Evolutionary conservation across 495 filamentous ascomycete genomes (phyloP), one percentile per base, ranked within the genome.

Genomic region (Penicillium diatomitis): DNA sequence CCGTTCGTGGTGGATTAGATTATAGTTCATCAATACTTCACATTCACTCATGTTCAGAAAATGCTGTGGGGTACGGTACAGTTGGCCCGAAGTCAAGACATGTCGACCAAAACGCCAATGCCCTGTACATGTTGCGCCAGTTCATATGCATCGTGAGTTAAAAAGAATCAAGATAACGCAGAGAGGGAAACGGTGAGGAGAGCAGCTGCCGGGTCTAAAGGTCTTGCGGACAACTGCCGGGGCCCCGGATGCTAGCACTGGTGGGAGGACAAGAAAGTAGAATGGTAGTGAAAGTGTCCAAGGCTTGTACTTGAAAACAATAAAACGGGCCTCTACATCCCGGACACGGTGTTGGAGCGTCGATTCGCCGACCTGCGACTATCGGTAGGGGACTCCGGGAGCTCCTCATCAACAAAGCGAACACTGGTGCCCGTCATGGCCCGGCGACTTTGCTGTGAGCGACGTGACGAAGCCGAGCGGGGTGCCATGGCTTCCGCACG

Each of bases 371-470:
- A 74, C 46, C 54, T 62, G 36, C 67, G 59, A 29, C 66, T 67
- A 38, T 70, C 67, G 2, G 61, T 69, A 6, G 71, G 71, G 39
- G 71, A 74, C 45, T 71, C 63, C 3, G 71, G 71, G 8, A 60
- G 54, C 27, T 71, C 69, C 36, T 72, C 65, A 38, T 72, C 70
- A 28, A 62, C 69, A 43, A 74, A 74, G 8, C 71, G 68, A 27
- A 74, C 71, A 41, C 60, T 71, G 20, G 63, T 65, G 27, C 61
- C 67, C 31, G 71, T 54, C n/a, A 69, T 57, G 51, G 61, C 64
- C 31, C 56, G 52, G 9, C 68, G 65, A 44, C 67, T 60, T 36
- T 51, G 60, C 20, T 62, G 62, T 29, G 57, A 54, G 48, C 58
- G 62, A 40, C 51, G 51, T 32, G 60, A 64, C 7, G 68, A 66